Conservation (phyloP, 805 yeast species). For the Zygosaccharomyces gambellarensis region DNA sequence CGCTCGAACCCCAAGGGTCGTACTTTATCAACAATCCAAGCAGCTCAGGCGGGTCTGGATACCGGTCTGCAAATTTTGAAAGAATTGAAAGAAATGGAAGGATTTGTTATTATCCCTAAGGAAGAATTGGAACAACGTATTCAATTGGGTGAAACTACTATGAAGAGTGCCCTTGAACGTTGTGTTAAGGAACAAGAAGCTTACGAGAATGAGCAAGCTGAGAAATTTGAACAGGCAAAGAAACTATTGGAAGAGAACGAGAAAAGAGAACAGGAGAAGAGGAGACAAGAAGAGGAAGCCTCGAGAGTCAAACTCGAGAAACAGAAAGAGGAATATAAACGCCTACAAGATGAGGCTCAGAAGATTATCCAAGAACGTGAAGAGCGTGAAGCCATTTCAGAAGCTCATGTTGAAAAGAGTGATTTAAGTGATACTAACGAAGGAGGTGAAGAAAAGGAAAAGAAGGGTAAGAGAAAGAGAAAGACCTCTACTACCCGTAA, state of each 20-base stretch:
- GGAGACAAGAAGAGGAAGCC: conserved; percentile 47
- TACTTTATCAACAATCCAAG: conserved; percentile 54
- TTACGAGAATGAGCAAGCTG: conserved; percentile 52
- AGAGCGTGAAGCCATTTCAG: conserved; percentile 39
- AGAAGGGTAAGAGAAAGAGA: conserved; percentile 27
- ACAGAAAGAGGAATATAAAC: conserved; percentile 46
- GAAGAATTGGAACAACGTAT: conserved; percentile 82
- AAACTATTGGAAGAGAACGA: conserved; percentile 57
- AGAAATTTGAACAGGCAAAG: conserved; percentile 69
- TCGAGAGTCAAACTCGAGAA: conserved; percentile 44
- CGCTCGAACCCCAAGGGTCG: conserved; percentile 58
- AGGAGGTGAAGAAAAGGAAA: conserved; percentile 27
- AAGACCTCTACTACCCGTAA: conserved; percentile 35
- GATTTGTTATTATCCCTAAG: conserved; percentile 69
- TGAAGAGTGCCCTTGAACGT: conserved; percentile 65
- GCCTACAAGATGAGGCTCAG: conserved; percentile 51
- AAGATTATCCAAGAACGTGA: conserved; percentile 56
- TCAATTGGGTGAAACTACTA: conserved; percentile 73
- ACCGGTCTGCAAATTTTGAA: conserved; percentile 58
- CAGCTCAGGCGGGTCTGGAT: conserved; percentile 51
- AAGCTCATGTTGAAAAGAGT: conserved; percentile 38
- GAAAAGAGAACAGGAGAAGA: conserved; percentile 42
- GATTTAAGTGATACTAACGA: conserved; percentile 34
- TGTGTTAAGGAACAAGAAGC: conserved; percentile 67
- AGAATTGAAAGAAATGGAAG: conserved; percentile 45